Conservation (phyloP, 164 flowering plant species). For the Tetrastigma voinierianum region DNA sequence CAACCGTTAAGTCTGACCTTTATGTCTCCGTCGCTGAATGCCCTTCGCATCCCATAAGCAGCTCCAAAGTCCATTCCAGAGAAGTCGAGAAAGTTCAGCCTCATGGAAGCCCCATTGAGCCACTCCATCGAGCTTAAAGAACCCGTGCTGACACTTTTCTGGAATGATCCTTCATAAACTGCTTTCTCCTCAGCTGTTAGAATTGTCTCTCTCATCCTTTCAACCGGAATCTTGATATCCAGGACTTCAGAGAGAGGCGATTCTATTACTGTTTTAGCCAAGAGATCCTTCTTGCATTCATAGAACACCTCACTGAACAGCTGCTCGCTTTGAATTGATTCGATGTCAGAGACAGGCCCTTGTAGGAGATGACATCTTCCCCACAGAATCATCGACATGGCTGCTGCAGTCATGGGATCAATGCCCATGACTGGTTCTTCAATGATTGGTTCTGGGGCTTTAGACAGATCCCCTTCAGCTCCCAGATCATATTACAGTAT, state of each 20-base stretch:
- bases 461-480: slow-evolving; percentile 88
- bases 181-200: slow-evolving; percentile 31
- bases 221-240: slow-evolving; percentile 44
- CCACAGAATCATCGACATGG: slow-evolving; percentile 81
- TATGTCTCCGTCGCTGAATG: slow-evolving; percentile 97
- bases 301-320: slow-evolving; percentile 69
- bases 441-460: slow-evolving; percentile 78
- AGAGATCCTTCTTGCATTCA: slow-evolving; percentile 75
- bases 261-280: slow-evolving; percentile 58
- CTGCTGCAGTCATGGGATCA: slow-evolving; percentile 68
- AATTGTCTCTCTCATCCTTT: slow-evolving; percentile 29
- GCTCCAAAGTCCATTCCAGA: slow-evolving; percentile 56
- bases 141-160: slow-evolving; percentile 71
- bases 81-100: slow-evolving; percentile 66
- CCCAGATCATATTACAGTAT: slow-evolving; percentile 76
- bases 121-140: slow-evolving; percentile 71
- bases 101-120: slow-evolving; percentile 35
- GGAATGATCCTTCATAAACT: slow-evolving; percentile 32
- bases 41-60: slow-evolving; percentile 87
- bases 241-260: slow-evolving; percentile 42
- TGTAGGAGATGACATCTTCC: slow-evolving; percentile 65
- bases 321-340: slow-evolving; percentile 47
- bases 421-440: slow-evolving; percentile 56
- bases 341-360: slow-evolving; percentile 50
- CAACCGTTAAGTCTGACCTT: slow-evolving; percentile 50